Percentiles rank a stretch among this genome's conserved stretches.
Evolutionary conservation across 345 rosid genomes (phyloP).

Genomic region (Euphorbia pulcherrima): DNA sequence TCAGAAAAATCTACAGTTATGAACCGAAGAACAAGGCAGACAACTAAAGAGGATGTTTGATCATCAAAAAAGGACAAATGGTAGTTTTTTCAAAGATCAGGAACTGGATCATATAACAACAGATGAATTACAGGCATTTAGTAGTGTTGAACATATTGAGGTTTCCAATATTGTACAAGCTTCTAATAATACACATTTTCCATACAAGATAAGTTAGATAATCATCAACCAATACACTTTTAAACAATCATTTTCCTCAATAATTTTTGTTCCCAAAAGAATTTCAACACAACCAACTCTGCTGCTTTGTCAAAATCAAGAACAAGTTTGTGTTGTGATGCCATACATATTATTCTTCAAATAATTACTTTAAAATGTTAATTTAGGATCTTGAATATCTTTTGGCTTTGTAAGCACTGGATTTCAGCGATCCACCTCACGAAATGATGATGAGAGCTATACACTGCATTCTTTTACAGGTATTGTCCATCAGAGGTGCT

Average conservation of each 20-base stretch:
- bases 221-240: neutral
- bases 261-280: no score
- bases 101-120: conserved; percentile 21
- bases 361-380: no score
- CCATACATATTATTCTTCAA: no score
- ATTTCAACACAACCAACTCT: no score
- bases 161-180: conserved; percentile 36
- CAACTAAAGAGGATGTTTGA: conserved; percentile 77
- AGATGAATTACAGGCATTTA: conserved; percentile 22
- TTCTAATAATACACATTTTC: conserved; percentile 41
- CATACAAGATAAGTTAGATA: conserved; percentile 59
- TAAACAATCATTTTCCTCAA: neutral
- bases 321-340: no score
- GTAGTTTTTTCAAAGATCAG: conserved; percentile 33
- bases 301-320: no score
- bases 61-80: conserved; percentile 57
- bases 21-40: conserved; percentile 84
- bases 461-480: no score
- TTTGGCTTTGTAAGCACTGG: no score
- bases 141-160: conserved; percentile 43
- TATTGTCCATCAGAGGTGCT: no score
- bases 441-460: no score
- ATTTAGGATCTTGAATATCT: no score
- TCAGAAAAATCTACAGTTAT: conserved; percentile 69
- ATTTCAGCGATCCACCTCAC: no score